Evolutionary conservation across 305 asterid species (phyloP), one percentile per base, ranked within the genome.

Genomic region (Ajuga reptans): DNA sequence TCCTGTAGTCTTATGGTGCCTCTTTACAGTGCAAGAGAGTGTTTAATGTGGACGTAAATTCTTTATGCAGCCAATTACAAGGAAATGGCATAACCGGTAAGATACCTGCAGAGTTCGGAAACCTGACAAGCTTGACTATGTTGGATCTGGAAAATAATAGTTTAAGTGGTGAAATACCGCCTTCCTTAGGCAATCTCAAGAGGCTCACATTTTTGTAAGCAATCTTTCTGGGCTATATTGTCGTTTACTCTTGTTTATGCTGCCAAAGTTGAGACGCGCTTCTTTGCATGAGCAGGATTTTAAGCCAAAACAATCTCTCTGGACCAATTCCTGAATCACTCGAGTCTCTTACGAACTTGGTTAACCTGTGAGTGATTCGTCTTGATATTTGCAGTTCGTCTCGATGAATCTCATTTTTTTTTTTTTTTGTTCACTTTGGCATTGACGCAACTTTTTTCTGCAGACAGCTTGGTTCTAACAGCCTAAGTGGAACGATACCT

Each of bases 391-490:
- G 50, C 63, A 63, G 21, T 6, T 12, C 24, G 18, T 53, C 29
- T 18, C 24, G 14, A 65, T 11, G 9, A 49, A 57, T 50, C 47
- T 66, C 29, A 27, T 3, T 5, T 52, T 67, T 66, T 4, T 21
- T 42, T 6, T 8, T 34, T 31, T 71, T 15, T 70, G 27, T 34
- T 17, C 54, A 57, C 36, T 64, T 31, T 56, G 49, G 41, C 60
- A 39, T 59, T 77, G 61, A 75, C 51, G 45, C 55, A 65, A 51
- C 63, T 61, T 67, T 12, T 9, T 56, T 79, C 34, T 82, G 85
- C 90, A 92, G 98, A 34, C 90, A 90, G 82, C 93, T 92, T 59
- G 88, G 84, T 73, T 90, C 87, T 5, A 92, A 92, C 80, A 77
- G 66, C 58, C 87, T 92, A 37, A 83, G 73, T 71, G 97, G 97